Percentiles rank a stretch among this genome's conserved stretches.
phyloP scores from a whole-genome alignment of 805 yeast genomes.

The Suhomyces tanzawaensis region DNA sequence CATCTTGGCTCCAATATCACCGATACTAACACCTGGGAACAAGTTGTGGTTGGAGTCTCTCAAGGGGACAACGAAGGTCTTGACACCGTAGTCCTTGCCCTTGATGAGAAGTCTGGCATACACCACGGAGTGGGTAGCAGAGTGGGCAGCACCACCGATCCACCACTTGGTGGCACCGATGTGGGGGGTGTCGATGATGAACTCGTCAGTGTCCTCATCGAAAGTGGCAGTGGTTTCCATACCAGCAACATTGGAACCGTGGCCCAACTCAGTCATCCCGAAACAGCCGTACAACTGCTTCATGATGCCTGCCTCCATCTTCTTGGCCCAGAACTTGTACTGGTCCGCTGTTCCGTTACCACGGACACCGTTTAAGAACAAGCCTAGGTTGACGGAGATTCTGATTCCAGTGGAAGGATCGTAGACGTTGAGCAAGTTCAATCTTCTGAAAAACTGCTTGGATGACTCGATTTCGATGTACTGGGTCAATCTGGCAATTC shows the following conservation, averaged over 20 bases:
- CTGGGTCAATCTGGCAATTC: constrained; percentile 58
- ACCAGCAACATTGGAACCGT: constrained; percentile 65
- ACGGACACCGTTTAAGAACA: constrained; percentile 74
- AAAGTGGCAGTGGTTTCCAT: constrained; percentile 70
- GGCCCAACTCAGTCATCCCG: constrained; percentile 65
- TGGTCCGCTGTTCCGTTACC: constrained; percentile 90
- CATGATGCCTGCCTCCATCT: constrained; percentile 58
- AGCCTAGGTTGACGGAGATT: constrained; percentile 83
- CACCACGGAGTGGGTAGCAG: constrained; percentile 83
- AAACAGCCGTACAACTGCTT: constrained; percentile 63
- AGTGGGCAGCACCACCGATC: constrained; percentile 98
- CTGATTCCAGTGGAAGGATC: constrained; percentile 85
- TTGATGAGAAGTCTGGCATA: constrained; percentile 81
- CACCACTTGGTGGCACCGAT: constrained; percentile 96
- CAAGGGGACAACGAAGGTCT: constrained; percentile 87
- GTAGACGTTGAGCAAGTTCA: constrained; percentile 56
- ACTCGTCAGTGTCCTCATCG: constrained; percentile 61
- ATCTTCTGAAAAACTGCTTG: constrained; percentile 54
- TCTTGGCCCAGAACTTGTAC: constrained; percentile 76
- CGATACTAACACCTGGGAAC: constrained; percentile 76
- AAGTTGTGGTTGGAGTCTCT: constrained; percentile 73
- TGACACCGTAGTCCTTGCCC: constrained; percentile 88
- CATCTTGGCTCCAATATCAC: constrained; percentile 94
- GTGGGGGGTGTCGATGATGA: constrained; percentile 81
- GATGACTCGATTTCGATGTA: constrained; percentile 53